phyloP scores from a whole-genome alignment of 2,329 filamentous ascomycete genomes.

The Cercospora sp. region DNA sequence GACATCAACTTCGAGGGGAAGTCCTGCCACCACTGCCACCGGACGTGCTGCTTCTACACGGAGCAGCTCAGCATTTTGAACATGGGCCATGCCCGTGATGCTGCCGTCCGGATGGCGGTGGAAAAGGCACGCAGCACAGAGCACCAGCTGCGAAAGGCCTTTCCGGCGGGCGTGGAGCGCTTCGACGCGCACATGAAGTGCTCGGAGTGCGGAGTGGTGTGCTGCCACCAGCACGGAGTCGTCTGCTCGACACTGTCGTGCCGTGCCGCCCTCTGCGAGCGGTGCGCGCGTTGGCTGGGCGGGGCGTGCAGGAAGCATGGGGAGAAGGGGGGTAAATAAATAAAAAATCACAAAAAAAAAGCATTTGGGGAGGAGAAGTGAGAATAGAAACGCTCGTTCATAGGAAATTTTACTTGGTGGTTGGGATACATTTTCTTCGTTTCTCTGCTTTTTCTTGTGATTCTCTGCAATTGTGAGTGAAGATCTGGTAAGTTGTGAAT shows the following conservation, averaged over 20 bases:
- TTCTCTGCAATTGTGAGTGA: not conserved
- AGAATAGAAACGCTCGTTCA: not conserved
- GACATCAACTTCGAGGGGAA: conserved; percentile 14
- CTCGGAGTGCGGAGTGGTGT: conserved; percentile 12
- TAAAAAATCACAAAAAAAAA: not conserved
- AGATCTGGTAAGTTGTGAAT: not conserved
- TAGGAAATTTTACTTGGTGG: not conserved
- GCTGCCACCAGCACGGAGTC: conserved; percentile 17
- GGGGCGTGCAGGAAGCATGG: conserved; percentile 6
- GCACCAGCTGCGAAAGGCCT: not conserved
- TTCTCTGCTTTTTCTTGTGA: not conserved
- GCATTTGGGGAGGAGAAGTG: not conserved
- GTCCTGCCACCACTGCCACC: conserved; percentile 13
- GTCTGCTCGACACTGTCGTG: conserved; percentile 17
- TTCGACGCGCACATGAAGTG: conserved; percentile 18
- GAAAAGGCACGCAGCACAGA: conserved; percentile 7
- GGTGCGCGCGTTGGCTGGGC: conserved; percentile 6
- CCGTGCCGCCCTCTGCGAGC: conserved; percentile 11
- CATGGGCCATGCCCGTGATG: conserved; percentile 7
- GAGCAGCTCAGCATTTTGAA: conserved; percentile 7
- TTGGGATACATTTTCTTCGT: not conserved
- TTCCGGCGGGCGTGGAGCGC: conserved; percentile 14
- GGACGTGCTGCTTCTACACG: conserved; percentile 17
- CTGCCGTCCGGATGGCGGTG: not conserved
- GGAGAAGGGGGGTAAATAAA: not conserved